Conservation (phyloP, 176 grass and related monocot species). For the Carex kokanica region DNA sequence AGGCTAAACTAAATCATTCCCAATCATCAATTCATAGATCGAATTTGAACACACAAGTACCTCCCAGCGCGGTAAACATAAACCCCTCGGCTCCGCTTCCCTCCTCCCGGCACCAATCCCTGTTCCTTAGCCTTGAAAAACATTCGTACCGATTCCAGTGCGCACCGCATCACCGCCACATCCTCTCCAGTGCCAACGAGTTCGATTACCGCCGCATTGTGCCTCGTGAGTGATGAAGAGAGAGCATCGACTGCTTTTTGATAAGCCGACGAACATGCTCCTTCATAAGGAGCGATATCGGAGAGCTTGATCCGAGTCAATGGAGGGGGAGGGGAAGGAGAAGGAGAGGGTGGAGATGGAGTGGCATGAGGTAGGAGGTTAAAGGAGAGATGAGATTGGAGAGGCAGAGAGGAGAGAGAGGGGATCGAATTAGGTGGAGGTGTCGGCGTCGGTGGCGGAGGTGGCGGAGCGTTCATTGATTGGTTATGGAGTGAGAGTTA, state of each 20-base stretch:
- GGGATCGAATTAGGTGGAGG: background rate
- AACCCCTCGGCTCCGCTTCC: conserved; percentile 24
- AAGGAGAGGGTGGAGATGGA: background rate
- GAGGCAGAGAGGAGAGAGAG: background rate
- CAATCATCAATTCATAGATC: background rate
- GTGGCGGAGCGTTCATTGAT: conserved; percentile 23
- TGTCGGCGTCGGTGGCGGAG: conserved; percentile 3
- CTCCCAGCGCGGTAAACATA: conserved; percentile 67
- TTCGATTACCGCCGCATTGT: conserved; percentile 57
- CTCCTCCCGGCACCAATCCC: conserved; percentile 15
- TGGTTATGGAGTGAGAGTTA: conserved; percentile 17
- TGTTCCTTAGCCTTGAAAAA: conserved; percentile 38
- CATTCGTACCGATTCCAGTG: conserved; percentile 54
- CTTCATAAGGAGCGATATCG: conserved; percentile 53
- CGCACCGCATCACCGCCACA: conserved; percentile 54
- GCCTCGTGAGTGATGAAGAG: conserved; percentile 49
- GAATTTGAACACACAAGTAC: conserved; percentile 11
- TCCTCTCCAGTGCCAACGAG: conserved; percentile 38
- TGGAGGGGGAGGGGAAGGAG: background rate
- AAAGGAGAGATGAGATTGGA: background rate
- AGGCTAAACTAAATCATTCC: background rate
- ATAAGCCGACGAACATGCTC: conserved; percentile 31
- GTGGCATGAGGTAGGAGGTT: background rate
- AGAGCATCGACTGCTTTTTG: conserved; percentile 41
- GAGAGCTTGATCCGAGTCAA: conserved; percentile 47